phyloP scores from a whole-genome alignment of 345 rosid genomes.

The Cardamine occulta region DNA sequence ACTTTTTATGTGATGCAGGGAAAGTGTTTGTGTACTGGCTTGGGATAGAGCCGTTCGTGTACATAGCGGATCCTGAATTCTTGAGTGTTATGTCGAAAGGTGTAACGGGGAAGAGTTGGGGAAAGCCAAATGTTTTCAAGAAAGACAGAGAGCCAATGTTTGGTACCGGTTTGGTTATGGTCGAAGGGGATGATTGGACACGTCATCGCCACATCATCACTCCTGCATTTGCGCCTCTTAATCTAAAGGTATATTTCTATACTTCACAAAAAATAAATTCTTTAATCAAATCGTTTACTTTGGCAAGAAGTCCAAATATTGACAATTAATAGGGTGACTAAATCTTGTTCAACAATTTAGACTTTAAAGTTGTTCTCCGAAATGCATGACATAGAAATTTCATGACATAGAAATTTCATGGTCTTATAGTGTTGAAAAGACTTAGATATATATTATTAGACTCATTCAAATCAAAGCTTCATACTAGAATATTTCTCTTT shows the following conservation, averaged over 20 bases:
- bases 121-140: conserved; percentile 83
- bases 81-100: conserved; percentile 75
- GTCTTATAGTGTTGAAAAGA: conserved; percentile 20
- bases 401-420: conserved; percentile 19
- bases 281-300: conserved; percentile 11
- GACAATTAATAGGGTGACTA: conserved; percentile 36
- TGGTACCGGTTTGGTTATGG: conserved; percentile 85
- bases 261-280: neutral
- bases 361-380: conserved; percentile 8
- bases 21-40: conserved; percentile 92
- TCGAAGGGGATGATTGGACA: conserved; percentile 91
- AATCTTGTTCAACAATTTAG: conserved; percentile 37
- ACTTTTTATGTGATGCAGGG: conserved; percentile 52
- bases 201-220: conserved; percentile 87
- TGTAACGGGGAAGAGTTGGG: conserved; percentile 93
- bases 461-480: conserved; percentile 34
- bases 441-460: conserved; percentile 19
- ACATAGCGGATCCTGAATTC: conserved; percentile 89
- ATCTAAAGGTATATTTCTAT: conserved; percentile 64
- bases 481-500: conserved; percentile 8
- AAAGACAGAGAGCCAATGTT: conserved; percentile 91
- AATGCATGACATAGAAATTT: too few relatives aligned
- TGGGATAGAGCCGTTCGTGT: conserved; percentile 90
- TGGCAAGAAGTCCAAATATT: conserved; percentile 13
- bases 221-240: conserved; percentile 80